Evolutionary conservation across 2,329 filamentous ascomycete species (phyloP).

Genomic region (Botrytis porri): DNA sequence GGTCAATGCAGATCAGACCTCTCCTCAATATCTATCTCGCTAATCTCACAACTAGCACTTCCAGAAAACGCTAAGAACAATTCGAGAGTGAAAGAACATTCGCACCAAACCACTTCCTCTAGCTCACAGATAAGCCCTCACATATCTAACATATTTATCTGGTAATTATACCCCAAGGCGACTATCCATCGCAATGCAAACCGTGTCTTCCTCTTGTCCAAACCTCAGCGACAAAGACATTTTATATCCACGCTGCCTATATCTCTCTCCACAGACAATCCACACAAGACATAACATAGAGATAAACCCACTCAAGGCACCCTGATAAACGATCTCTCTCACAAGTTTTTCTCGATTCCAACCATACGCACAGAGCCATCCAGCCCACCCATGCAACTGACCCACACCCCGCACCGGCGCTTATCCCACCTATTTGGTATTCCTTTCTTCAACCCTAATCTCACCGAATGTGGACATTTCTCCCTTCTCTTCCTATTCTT

Average conservation of each 20-base stretch:
- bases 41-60: background rate
- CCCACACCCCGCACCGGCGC: background rate
- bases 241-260: background rate
- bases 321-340: background rate
- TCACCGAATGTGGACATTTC: background rate
- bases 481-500: background rate
- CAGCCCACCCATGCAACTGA: background rate
- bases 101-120: background rate
- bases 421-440: background rate
- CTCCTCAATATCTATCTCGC: background rate
- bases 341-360: background rate
- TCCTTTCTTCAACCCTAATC: background rate
- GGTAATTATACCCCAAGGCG: background rate
- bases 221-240: background rate
- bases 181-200: background rate
- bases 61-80: background rate
- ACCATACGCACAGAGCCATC: background rate
- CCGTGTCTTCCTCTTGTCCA: background rate
- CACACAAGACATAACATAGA: background rate
- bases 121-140: background rate
- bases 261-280: background rate
- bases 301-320: background rate
- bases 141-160: accelerated
- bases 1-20: background rate
- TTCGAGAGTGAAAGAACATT: background rate